These are phyloP conservation scores for Zoysia matrella DNA, from an alignment of 202 grass and related monocot genomes.

Conservation along the genomic window DNA sequence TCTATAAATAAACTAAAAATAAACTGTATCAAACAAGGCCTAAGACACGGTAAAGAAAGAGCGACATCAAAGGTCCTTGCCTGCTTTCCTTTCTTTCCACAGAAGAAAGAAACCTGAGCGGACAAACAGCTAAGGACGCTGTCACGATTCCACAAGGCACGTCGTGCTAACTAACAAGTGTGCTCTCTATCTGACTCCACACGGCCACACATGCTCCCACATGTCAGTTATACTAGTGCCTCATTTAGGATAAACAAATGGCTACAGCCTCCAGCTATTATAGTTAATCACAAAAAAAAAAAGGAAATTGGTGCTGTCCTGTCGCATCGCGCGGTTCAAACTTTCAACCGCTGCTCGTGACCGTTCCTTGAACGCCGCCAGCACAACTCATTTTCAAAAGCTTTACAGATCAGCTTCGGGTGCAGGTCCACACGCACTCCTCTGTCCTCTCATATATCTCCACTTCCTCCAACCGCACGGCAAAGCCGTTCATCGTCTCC, in stretches of 20 bases:
- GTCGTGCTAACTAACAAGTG: neutral
- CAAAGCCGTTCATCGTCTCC: neutral
- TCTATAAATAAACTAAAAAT: no score
- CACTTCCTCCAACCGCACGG: neutral
- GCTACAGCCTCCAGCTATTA: no score
- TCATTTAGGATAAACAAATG: no score
- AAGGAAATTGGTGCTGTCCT: no score
- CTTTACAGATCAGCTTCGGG: constrained; percentile 36
- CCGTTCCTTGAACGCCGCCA: constrained; percentile 12
- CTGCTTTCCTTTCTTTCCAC: accelerated
- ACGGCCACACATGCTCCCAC: neutral
- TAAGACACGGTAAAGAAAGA: neutral
- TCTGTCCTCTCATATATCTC: constrained; percentile 8
- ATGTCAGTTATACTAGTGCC: neutral
- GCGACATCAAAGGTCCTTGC: neutral
- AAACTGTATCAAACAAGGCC: no score
- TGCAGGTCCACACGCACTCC: constrained; percentile 18
- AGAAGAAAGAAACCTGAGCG: neutral
- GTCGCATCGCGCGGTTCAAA: neutral
- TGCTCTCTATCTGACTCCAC: neutral
- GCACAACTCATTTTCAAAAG: constrained; percentile 24
- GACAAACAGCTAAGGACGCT: neutral
- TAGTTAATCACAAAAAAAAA: no score
- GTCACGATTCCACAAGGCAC: no score
- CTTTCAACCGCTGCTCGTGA: neutral